Base-by-base conservation (phyloP, 169 alveolate species). In the Plasmodium cynomolgi region DNA sequence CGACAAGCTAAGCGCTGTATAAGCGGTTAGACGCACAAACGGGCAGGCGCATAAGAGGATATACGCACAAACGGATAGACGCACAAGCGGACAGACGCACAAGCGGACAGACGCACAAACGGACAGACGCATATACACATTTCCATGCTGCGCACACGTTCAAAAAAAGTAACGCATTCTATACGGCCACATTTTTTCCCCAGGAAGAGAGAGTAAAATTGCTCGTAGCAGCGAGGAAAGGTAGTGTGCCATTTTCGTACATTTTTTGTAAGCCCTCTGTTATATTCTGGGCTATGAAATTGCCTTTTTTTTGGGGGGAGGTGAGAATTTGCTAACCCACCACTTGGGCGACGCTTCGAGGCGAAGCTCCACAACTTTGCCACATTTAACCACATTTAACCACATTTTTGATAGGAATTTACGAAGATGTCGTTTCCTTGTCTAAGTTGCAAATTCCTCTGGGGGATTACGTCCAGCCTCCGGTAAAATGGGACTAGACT, bases 201-300 rank as follows among this genome's bases (percentile, higher is more conserved):
- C 29, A 85, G 93, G 93, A 85, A 77, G 93, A 85, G 93, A 85
- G 93, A 85, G 85, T 85, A 50, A 85, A 85, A 77, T 75, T 85
- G 85, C 80, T 85, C 31, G 85, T 75, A 23, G 93, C 93, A 54
- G 93, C 93, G n/a, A 47, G 85, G 80, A 85, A 85, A 39, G 93
- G 93, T 85, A 85, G 33, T 39, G 8, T 68, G 29, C 9, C 23
- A 29, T 31, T 75, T 34, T 23, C 80, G 15, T n/a, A 74, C 26
- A 23, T 81, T 37, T 41, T 41, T 41, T 81, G 34, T 84, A 20
- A 37, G 20, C 72, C 44, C 23, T 62, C 41, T 47, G 79, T 17
- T 75, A 81, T 81, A 47, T 39, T 4, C n/a, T 23, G 37, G 47
- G 58, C 26, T 6, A 11, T 37, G 26, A 41, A 41, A 80, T 39